phyloP scores from a whole-genome alignment of 805 yeast species.

The Yarrowia osloensis region DNA sequence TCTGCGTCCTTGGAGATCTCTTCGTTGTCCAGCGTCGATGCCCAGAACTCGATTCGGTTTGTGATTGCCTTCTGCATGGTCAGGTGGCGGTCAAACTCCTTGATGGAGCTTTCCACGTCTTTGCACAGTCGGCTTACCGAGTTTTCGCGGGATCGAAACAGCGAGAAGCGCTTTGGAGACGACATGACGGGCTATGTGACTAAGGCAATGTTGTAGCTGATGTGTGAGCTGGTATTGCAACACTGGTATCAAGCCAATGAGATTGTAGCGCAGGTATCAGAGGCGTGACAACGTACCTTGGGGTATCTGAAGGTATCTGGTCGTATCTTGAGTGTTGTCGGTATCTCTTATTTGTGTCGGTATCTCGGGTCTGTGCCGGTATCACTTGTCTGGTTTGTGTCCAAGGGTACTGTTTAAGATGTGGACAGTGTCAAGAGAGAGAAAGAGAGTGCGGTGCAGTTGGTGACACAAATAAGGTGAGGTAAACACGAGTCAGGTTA shows the following conservation, averaged over 20 bases:
- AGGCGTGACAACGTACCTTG: not conserved
- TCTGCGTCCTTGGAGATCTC: conserved; percentile 14
- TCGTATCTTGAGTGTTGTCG: not conserved
- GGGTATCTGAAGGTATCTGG: not conserved
- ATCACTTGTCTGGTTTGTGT: not conserved
- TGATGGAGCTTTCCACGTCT: conserved; percentile 22
- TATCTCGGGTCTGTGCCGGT: not conserved
- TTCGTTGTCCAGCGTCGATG: conserved; percentile 12
- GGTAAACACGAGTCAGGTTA: not conserved
- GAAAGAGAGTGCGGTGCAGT: no score
- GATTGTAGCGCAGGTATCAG: not conserved
- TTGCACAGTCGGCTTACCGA: conserved; percentile 18
- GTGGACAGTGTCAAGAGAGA: not conserved
- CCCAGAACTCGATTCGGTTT: conserved; percentile 29
- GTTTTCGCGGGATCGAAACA: conserved; percentile 18
- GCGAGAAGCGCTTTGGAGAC: conserved; percentile 7
- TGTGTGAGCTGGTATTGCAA: no score
- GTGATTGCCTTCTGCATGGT: conserved; percentile 23
- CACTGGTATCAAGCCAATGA: not conserved
- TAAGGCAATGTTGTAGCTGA: not conserved
- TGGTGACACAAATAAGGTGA: conserved; percentile 4
- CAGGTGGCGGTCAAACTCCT: conserved; percentile 29
- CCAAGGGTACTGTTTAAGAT: not conserved
- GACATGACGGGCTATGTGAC: not conserved
- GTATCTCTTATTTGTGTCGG: not conserved